Conservation (phyloP, 2,329 filamentous ascomycete species). For the Metarhizium robertsii region DNA sequence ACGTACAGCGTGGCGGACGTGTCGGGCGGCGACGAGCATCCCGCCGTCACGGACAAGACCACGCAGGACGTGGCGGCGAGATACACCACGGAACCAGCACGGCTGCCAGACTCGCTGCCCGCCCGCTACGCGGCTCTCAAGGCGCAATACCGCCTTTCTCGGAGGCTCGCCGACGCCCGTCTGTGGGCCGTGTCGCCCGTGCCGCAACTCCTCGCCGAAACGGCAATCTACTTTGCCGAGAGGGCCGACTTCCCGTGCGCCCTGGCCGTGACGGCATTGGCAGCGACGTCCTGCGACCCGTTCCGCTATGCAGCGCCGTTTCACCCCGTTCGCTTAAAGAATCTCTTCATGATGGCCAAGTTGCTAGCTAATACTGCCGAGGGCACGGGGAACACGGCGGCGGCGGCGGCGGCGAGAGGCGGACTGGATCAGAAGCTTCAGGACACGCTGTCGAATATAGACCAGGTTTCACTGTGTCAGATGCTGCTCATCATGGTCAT, state of each 20-base stretch:
- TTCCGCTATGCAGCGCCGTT: conserved; percentile 41
- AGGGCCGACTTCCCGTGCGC: conserved; percentile 31
- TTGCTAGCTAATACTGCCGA: conserved; percentile 41
- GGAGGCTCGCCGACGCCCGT: conserved; percentile 13
- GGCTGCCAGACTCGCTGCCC: conserved; percentile 14
- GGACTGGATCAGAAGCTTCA: conserved; percentile 15
- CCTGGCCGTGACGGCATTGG: conserved; percentile 37
- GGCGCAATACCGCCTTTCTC: conserved; percentile 11
- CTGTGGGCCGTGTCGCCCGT: conserved; percentile 43
- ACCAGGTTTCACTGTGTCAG: conserved; percentile 45
- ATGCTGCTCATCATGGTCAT: conserved; percentile 40
- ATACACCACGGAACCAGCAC: background rate
- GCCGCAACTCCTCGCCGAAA: conserved; percentile 32
- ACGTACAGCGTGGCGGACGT: conserved; percentile 32
- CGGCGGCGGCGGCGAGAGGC: conserved; percentile 16
- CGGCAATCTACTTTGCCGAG: conserved; percentile 35
- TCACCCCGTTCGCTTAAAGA: conserved; percentile 39
- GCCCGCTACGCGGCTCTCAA: conserved; percentile 14
- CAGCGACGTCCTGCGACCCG: conserved; percentile 38
- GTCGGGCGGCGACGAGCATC: conserved; percentile 16
- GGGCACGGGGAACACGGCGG: conserved; percentile 18
- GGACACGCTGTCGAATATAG: conserved; percentile 30
- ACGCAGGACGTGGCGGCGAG: conserved; percentile 7
- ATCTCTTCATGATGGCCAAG: conserved; percentile 41
- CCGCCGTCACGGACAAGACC: conserved; percentile 12